Evolutionary conservation across 208 protist species (phyloP), one percentile per base, ranked within the genome.

Genomic region (Angomonas deanei): DNA sequence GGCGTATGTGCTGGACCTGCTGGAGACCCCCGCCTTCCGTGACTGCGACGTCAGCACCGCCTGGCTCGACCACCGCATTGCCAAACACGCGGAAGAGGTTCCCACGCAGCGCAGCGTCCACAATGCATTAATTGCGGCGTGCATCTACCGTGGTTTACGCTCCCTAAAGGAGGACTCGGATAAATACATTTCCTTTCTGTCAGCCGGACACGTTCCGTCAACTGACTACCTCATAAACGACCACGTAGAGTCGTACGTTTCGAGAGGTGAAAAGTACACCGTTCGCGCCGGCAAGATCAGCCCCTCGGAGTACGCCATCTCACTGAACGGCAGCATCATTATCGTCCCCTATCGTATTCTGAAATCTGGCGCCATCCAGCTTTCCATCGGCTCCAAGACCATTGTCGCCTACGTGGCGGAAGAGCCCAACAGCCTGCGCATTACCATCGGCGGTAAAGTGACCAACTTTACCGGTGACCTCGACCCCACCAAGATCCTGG

Each of bases 401-500:
- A 64, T 97, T 33, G 84, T 98, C 42, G 84, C 90, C 31, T 98
- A 98, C 79, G 90, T 93, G 21, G 86, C 86, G 56, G 85, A 98
- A 80, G 93, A 98, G 68, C 84, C 92, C 30, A 86, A 80, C 56
- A 85, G 87, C 49, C 73, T 98, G 10, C 85, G 86, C 71, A 78
- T 98, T 42, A 91, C 80, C 0, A 91, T 98, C 47, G 80, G 97
- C 56, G 88, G 92, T 19, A 80, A 83, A 49, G 96, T 93, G 6
- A 93, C 86, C 42, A 86, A 93, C 53, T 95, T 99, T 59, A 88
- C 92, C 19, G 89, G 96, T 59, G 97, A 98, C 60, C 72, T 91
- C 33, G 98, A 99, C 73, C 98, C 98, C 24, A 95, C 96, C 0
- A 88, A 96, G 64, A 73, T 99, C 1, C 74, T 87, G 56, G 86